phyloP scores from a whole-genome alignment of 1,139 yeast species.

The Citeromyces hawaiiensis region DNA sequence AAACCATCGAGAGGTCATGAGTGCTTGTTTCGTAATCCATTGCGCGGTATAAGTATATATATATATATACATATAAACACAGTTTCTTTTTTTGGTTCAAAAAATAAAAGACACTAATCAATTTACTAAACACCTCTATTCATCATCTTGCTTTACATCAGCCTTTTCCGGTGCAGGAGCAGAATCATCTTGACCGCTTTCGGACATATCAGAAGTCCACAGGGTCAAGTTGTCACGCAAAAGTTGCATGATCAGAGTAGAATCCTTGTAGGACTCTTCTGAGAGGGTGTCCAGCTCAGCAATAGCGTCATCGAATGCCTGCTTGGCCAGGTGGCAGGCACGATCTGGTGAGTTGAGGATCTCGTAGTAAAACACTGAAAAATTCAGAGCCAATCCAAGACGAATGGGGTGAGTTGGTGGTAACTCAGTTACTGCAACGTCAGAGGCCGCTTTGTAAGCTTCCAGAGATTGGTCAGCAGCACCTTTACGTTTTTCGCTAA shows the following conservation, averaged over 20 bases:
- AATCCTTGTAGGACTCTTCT: slow-evolving; percentile 96
- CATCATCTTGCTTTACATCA: slow-evolving; percentile 27
- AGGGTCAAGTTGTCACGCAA: slow-evolving; percentile 95
- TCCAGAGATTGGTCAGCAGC: slow-evolving; percentile 90
- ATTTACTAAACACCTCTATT: slow-evolving; percentile 12
- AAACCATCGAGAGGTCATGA: slow-evolving; percentile 21
- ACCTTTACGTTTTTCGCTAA: slow-evolving; percentile 80
- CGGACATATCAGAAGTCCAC: slow-evolving; percentile 96
- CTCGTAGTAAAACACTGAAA: slow-evolving; percentile 96
- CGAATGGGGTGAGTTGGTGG: slow-evolving; percentile 99
- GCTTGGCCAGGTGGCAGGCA: slow-evolving; percentile 97
- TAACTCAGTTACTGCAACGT: slow-evolving; percentile 90
- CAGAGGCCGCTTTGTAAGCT: slow-evolving; percentile 92
- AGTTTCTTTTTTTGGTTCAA: too few relatives aligned
- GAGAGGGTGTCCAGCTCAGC: slow-evolving; percentile 96
- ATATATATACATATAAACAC: background rate
- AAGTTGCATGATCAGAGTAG: slow-evolving; percentile 96
- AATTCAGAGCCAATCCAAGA: slow-evolving; percentile 93
- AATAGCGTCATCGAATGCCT: slow-evolving; percentile 98
- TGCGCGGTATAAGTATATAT: background rate
- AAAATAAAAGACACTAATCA: slow-evolving; percentile 3
- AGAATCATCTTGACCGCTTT: slow-evolving; percentile 55
- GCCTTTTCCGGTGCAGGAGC: slow-evolving; percentile 36
- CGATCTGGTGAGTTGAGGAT: slow-evolving; percentile 96
- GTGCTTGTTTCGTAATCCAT: slow-evolving; percentile 18